Conservation (phyloP, 257 asterid genomes). For the Knoxia roxburghii region DNA sequence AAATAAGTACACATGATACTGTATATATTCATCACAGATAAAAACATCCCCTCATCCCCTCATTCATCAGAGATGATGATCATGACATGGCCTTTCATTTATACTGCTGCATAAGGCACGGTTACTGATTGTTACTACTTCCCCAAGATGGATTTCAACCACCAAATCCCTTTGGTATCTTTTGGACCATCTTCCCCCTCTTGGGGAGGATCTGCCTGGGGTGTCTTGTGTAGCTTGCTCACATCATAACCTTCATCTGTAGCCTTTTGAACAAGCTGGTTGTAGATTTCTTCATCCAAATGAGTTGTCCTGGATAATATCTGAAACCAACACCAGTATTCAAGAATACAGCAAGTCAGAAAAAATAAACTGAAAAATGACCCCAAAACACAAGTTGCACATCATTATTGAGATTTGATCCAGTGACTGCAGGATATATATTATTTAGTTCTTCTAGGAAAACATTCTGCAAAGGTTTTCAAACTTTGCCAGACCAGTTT, state of each 20-base stretch:
- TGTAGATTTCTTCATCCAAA: constrained; percentile 51
- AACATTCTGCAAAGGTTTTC: neutral
- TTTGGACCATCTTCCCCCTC: constrained; percentile 32
- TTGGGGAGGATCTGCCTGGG: constrained; percentile 55
- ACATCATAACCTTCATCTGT: constrained; percentile 67
- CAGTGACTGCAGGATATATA: neutral
- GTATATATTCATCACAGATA: too few relatives aligned
- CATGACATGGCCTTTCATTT: too few relatives aligned
- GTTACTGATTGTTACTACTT: constrained; percentile 22
- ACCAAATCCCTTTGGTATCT: constrained; percentile 73
- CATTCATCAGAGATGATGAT: too few relatives aligned
- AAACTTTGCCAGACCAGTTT: too few relatives aligned
- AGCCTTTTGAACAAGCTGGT: constrained; percentile 53
- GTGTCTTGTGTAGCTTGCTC: constrained; percentile 61
- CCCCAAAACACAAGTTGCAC: neutral
- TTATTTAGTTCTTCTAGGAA: neutral
- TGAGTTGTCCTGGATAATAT: constrained; percentile 47
- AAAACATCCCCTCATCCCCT: too few relatives aligned
- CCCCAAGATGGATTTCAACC: constrained; percentile 79
- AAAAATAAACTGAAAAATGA: too few relatives aligned
- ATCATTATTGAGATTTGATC: neutral
- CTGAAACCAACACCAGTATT: constrained; percentile 29
- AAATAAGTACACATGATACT: too few relatives aligned
- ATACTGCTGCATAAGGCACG: too few relatives aligned
- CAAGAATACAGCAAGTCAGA: too few relatives aligned